A percentile compares a stretch with the other conserved stretches of the same genome.
phyloP scores from a whole-genome alignment of 495 filamentous ascomycete genomes.

The Ramalina peruviana region DNA sequence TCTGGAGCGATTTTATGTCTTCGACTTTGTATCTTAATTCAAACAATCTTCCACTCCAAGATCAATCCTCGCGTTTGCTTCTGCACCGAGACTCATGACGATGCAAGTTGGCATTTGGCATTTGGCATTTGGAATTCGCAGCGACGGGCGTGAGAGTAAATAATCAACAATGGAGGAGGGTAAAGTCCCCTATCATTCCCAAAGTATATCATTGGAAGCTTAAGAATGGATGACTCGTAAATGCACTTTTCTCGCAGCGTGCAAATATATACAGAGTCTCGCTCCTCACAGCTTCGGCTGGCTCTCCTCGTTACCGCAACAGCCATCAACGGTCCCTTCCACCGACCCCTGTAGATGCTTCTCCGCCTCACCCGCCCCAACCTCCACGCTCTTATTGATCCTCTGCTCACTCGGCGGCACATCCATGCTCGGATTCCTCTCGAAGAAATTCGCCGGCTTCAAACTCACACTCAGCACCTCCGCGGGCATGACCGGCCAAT shows the following conservation, averaged over 20 bases:
- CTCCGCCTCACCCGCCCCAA: slow-evolving; percentile 22
- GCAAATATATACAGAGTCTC: no score
- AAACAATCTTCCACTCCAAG: slow-evolving; percentile 6
- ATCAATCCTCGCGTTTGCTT: no score
- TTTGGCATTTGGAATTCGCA: no score
- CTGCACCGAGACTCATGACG: no score
- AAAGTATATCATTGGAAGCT: background rate
- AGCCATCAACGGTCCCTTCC: background rate
- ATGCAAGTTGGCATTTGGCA: no score
- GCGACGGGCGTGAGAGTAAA: background rate
- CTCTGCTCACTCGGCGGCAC: slow-evolving; percentile 47
- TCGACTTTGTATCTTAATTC: slow-evolving; percentile 1
- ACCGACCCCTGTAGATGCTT: background rate
- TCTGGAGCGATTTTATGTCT: background rate
- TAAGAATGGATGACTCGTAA: no score
- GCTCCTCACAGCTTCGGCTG: background rate
- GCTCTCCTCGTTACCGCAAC: background rate
- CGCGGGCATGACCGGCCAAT: slow-evolving; percentile 57
- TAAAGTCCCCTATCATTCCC: background rate
- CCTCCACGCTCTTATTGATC: slow-evolving; percentile 29
- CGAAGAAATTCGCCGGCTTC: slow-evolving; percentile 63
- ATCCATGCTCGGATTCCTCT: slow-evolving; percentile 59
- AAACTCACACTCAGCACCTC: slow-evolving; percentile 47
- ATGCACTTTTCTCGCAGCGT: no score
- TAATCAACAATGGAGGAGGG: background rate